A percentile compares a stretch with the other conserved stretches of the same genome.
These are phyloP conservation scores for Fonsecaea nubica DNA, from an alignment of 2,329 filamentous ascomycete species.

Conservation along the genomic window DNA sequence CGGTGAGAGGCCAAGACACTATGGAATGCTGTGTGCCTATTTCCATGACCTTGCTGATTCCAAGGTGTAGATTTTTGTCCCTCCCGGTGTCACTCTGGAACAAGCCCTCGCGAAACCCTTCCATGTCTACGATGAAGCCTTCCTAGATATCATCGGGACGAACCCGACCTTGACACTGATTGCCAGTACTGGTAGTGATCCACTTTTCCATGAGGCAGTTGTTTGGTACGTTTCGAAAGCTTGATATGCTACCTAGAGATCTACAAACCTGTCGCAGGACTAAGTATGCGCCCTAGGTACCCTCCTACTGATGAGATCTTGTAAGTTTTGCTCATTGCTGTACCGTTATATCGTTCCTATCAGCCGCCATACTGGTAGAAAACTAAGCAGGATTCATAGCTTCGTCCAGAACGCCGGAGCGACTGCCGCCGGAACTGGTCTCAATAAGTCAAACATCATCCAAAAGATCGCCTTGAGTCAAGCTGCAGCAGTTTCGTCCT, in stretches of 20 bases:
- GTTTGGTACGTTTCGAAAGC: slow-evolving; percentile 53
- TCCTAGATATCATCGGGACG: slow-evolving; percentile 58
- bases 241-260: background rate
- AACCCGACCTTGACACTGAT: slow-evolving; percentile 60
- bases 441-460: slow-evolving; percentile 60
- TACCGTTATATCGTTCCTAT: background rate
- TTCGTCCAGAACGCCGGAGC: slow-evolving; percentile 62
- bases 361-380: background rate
- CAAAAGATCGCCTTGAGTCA: slow-evolving; percentile 58
- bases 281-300: slow-evolving; percentile 38
- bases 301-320: slow-evolving; percentile 45
- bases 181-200: slow-evolving; percentile 53
- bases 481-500: slow-evolving; percentile 47
- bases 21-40: background rate
- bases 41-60: background rate
- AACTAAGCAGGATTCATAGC: background rate
- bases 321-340: background rate
- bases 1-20: slow-evolving; percentile 41
- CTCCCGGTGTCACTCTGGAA: slow-evolving; percentile 53
- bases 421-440: slow-evolving; percentile 55
- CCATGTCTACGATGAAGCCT: slow-evolving; percentile 60
- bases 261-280: background rate
- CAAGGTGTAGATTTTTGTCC: slow-evolving; percentile 48
- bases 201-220: slow-evolving; percentile 63
- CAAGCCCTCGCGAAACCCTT: slow-evolving; percentile 46